phyloP scores from a whole-genome alignment of 306 rosid genomes.

The Trifolium repens region DNA sequence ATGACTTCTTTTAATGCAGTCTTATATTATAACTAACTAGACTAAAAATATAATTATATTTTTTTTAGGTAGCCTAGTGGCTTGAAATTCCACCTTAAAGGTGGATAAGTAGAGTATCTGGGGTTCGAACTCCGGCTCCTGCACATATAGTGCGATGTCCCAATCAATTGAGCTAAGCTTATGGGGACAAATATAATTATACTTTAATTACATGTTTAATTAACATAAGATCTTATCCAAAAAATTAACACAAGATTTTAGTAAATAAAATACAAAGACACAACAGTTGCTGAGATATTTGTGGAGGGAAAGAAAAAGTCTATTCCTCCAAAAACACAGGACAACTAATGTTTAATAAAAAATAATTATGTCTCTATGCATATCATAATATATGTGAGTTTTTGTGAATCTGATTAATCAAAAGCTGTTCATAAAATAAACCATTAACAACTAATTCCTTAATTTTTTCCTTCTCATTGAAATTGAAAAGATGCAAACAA shows the following conservation, averaged over 20 bases:
- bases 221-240: too few relatives aligned
- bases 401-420: too few relatives aligned
- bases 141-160: too few relatives aligned
- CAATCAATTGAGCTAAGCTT: too few relatives aligned
- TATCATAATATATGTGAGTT: too few relatives aligned
- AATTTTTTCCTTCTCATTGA: not conserved
- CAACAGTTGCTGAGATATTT: constrained; percentile 2
- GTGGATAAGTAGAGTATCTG: too few relatives aligned
- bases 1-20: not conserved
- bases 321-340: not conserved
- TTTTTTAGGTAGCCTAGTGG: too few relatives aligned
- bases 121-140: too few relatives aligned
- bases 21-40: not conserved
- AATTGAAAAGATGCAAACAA: not conserved
- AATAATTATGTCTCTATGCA: too few relatives aligned
- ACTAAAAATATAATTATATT: constrained; percentile 5
- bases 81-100: too few relatives aligned
- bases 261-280: not conserved
- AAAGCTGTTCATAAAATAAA: too few relatives aligned
- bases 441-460: not conserved
- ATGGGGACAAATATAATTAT: not conserved
- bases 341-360: not conserved
- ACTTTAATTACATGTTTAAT: not conserved
- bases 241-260: not conserved
- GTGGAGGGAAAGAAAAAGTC: not conserved